phyloP scores from a whole-genome alignment of 2,329 filamentous ascomycete species.

The Alternaria sp. region DNA sequence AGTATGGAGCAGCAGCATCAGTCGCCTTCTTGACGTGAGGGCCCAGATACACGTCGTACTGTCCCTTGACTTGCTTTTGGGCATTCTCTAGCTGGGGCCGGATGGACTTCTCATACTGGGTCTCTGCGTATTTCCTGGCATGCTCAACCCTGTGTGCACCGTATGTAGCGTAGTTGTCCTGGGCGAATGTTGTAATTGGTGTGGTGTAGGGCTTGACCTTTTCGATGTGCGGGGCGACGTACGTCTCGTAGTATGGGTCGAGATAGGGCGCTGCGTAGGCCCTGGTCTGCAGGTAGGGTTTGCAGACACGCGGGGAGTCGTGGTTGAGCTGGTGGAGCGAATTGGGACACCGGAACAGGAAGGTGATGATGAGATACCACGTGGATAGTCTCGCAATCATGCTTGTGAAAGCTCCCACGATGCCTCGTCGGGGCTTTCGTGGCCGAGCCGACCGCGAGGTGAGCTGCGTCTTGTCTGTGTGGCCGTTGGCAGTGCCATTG shows the following conservation, averaged over 20 bases:
- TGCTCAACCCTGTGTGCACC: slow-evolving; percentile 76
- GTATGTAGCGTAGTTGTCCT: slow-evolving; percentile 69
- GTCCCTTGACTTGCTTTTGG: slow-evolving; percentile 65
- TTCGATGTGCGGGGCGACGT: slow-evolving; percentile 84
- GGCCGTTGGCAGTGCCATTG: slow-evolving; percentile 39
- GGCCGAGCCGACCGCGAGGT: slow-evolving; percentile 25
- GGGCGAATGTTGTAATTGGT: slow-evolving; percentile 72
- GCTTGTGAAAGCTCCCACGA: slow-evolving; percentile 42
- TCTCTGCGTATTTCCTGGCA: slow-evolving; percentile 69
- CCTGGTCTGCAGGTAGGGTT: slow-evolving; percentile 74
- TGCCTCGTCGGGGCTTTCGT: slow-evolving; percentile 30
- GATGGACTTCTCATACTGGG: slow-evolving; percentile 80
- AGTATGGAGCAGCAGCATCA: slow-evolving; percentile 73
- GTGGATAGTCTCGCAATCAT: slow-evolving; percentile 64
- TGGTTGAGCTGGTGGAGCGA: slow-evolving; percentile 72
- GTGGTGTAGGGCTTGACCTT: slow-evolving; percentile 76
- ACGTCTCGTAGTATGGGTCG: slow-evolving; percentile 83
- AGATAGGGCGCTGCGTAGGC: slow-evolving; percentile 76
- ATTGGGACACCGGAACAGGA: slow-evolving; percentile 83
- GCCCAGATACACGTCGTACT: slow-evolving; percentile 75
- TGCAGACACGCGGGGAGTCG: slow-evolving; percentile 79
- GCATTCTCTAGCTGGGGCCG: slow-evolving; percentile 76
- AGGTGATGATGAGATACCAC: slow-evolving; percentile 85
- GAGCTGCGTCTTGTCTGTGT: slow-evolving; percentile 37
- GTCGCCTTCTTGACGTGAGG: slow-evolving; percentile 74